phyloP scores from a whole-genome alignment of 495 filamentous ascomycete species.

The Oidiodendron maius region DNA sequence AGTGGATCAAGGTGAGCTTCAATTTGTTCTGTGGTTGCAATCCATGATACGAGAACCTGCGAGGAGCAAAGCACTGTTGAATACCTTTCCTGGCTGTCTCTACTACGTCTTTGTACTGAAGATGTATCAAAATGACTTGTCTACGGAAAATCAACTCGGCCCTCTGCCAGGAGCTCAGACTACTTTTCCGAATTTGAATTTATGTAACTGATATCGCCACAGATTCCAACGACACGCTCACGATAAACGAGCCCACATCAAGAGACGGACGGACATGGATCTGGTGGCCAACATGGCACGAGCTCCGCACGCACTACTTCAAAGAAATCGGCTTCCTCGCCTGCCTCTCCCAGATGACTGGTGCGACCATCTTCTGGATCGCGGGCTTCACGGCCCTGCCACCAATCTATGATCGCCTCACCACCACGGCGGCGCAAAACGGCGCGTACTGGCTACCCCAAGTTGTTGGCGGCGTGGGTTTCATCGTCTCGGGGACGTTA shows the following conservation, averaged over 20 bases:
- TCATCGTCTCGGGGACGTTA: constrained; percentile 51
- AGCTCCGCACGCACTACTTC: constrained; percentile 57
- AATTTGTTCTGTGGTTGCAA: no score
- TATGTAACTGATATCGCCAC: no score
- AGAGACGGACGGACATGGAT: constrained; percentile 33
- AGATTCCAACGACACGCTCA: no score
- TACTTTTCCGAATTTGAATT: no score
- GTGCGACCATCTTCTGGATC: constrained; percentile 64
- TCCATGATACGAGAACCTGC: no score
- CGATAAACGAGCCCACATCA: constrained; percentile 8
- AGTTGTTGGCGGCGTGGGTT: constrained; percentile 59
- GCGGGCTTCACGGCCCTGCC: constrained; percentile 61
- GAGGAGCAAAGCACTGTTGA: no score
- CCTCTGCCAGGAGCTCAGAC: constrained; percentile 5
- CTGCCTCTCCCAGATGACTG: constrained; percentile 52
- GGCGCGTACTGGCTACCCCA: constrained; percentile 65
- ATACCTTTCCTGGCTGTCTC: no score
- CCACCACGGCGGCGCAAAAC: constrained; percentile 26
- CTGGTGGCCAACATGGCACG: constrained; percentile 54
- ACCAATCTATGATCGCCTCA: constrained; percentile 41
- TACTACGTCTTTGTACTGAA: no score
- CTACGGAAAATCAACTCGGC: constrained; percentile 15
- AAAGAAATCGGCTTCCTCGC: constrained; percentile 66
- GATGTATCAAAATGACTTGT: background rate
- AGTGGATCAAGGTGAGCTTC: constrained; percentile 9